phyloP scores from a whole-genome alignment of 1,139 yeast genomes.

The Taphrina confusa region DNA sequence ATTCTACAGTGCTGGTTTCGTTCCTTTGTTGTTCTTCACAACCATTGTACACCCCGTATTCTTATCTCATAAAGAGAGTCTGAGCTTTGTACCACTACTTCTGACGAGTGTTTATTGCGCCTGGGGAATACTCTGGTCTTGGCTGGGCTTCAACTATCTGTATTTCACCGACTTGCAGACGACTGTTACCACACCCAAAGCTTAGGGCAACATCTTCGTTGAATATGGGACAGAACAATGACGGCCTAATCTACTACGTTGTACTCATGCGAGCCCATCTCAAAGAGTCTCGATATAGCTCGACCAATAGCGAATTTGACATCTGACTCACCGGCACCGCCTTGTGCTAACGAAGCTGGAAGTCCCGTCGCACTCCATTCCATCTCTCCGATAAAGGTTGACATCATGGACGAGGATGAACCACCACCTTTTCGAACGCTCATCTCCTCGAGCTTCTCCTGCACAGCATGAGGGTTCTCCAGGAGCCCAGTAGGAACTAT shows the following conservation, averaged over 20 bases:
- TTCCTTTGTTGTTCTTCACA: slow-evolving; percentile 58
- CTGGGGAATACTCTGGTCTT: slow-evolving; percentile 78
- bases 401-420: slow-evolving; percentile 25
- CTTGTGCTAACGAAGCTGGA: slow-evolving; percentile 22
- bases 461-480: neutral
- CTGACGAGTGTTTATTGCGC: slow-evolving; percentile 82
- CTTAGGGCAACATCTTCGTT: neutral
- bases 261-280: slow-evolving; percentile 24
- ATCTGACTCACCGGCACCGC: slow-evolving; percentile 30
- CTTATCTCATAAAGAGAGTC: slow-evolving; percentile 38
- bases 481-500: slow-evolving; percentile 11
- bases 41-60: slow-evolving; percentile 36
- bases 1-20: slow-evolving; percentile 66
- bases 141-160: slow-evolving; percentile 64
- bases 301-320: slow-evolving; percentile 32
- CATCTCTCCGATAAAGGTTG: slow-evolving; percentile 30
- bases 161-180: slow-evolving; percentile 11
- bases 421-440: slow-evolving; percentile 31
- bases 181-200: neutral
- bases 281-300: slow-evolving; percentile 21
- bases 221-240: neutral
- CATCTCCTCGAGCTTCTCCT: slow-evolving; percentile 15
- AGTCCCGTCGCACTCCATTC: slow-evolving; percentile 33
- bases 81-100: slow-evolving; percentile 77
- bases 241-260: slow-evolving; percentile 7